These are phyloP conservation scores for Clarireedia hainanense DNA, from an alignment of 2,329 filamentous ascomycete species.

Conservation along the genomic window DNA sequence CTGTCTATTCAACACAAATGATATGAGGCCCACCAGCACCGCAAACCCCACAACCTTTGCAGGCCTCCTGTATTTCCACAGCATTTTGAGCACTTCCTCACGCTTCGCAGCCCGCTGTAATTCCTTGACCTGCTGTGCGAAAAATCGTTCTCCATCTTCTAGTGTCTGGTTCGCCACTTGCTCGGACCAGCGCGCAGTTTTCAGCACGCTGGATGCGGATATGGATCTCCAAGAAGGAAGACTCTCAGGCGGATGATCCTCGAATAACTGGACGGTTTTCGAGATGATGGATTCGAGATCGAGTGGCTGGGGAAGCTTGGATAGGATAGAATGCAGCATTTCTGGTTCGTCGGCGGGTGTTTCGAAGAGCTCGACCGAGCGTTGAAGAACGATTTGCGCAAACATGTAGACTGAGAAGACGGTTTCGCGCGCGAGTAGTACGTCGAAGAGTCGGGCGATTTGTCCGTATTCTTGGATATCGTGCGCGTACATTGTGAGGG, in stretches of 20 bases:
- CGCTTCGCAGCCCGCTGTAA: conserved; percentile 57
- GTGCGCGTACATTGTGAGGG: conserved; percentile 92
- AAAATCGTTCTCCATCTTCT: conserved; percentile 58
- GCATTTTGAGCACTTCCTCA: conserved; percentile 39
- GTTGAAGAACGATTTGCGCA: conserved; percentile 74
- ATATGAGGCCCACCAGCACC: conserved; percentile 58
- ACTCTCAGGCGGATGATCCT: conserved; percentile 60
- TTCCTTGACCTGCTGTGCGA: conserved; percentile 64
- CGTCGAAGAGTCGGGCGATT: conserved; percentile 88
- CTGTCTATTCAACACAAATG: conserved; percentile 44
- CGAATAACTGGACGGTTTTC: conserved; percentile 56
- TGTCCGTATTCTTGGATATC: conserved; percentile 85
- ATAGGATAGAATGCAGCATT: conserved; percentile 82
- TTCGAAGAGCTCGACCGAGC: conserved; percentile 76
- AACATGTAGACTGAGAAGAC: conserved; percentile 88
- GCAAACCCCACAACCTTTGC: conserved; percentile 54
- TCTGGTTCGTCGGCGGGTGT: conserved; percentile 79
- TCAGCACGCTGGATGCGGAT: conserved; percentile 71
- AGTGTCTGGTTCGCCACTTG: conserved; percentile 48
- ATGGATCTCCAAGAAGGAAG: conserved; percentile 67
- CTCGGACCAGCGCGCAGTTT: conserved; percentile 59
- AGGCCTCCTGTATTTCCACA: conserved; percentile 60
- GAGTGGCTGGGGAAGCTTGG: conserved; percentile 75
- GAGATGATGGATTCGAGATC: conserved; percentile 72
- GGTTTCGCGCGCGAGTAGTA: conserved; percentile 79